phyloP scores from a whole-genome alignment of 2,329 filamentous ascomycete genomes.

The Colletotrichum sp. region DNA sequence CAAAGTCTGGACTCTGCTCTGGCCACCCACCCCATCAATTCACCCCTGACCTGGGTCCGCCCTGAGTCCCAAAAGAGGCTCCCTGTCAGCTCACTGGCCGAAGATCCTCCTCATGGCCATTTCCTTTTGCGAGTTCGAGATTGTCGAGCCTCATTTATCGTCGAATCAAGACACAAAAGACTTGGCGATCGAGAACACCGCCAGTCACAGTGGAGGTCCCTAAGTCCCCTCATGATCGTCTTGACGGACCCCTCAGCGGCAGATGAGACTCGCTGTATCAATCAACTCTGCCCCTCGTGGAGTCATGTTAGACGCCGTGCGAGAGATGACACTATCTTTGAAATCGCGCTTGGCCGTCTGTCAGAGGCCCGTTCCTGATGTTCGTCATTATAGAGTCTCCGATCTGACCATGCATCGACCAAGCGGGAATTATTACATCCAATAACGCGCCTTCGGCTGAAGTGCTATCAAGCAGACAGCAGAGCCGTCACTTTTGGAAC shows the following conservation, averaged over 20 bases:
- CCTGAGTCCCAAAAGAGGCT: constrained; percentile 3
- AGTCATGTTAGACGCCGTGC: constrained; percentile 6
- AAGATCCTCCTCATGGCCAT: constrained; percentile 5
- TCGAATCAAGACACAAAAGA: not conserved
- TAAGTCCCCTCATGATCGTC: constrained; percentile 6
- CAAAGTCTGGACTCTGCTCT: constrained; percentile 7
- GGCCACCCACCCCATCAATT: constrained; percentile 7
- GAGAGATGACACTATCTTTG: not conserved
- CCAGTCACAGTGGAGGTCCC: not conserved
- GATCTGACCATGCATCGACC: constrained; percentile 1
- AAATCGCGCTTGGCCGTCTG: constrained; percentile 12
- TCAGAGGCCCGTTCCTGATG: constrained; percentile 9
- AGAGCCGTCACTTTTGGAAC: not conserved
- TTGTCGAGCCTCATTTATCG: constrained; percentile 1
- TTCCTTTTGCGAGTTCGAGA: not conserved
- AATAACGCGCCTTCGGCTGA: not conserved
- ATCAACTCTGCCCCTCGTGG: not conserved
- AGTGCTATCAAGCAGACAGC: not conserved
- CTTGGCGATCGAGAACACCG: not conserved
- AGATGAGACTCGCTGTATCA: constrained; percentile 5
- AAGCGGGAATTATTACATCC: not conserved
- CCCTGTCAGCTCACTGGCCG: constrained; percentile 9
- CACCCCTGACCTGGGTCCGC: constrained; percentile 15
- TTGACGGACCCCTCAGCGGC: constrained; percentile 2
- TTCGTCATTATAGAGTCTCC: constrained; percentile 4